Base-by-base conservation (phyloP, 2,329 filamentous ascomycete genomes). In the Xylaria sp. region DNA sequence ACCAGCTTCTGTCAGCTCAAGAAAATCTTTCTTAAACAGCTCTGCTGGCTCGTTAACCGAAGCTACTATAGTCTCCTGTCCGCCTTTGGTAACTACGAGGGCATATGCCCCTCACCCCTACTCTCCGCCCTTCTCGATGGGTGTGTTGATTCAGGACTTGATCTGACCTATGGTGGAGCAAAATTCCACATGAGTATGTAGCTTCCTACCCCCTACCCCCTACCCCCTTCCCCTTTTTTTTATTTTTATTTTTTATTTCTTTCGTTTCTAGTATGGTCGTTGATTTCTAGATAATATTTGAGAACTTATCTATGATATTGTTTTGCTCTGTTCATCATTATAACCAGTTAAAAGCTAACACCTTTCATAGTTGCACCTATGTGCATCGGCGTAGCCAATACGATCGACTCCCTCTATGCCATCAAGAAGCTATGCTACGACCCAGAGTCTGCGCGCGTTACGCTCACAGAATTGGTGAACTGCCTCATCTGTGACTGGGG, bases 401-500 rank as follows among this genome's bases (percentile, higher is more conserved):
- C 63, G 2, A 64, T 69, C 27, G 64, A 69, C 56, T 69, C 67
- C 1, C 64, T 69, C n/a, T 69, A 67, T 36, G 60, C 64, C 6
- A 67, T 69, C 45, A 69, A 67, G 39, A 69, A 69, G 47, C 57
- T 69, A 15, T 58, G 60, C 45, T 69, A 58, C 25, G 67, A 69
- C 60, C 13, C 45, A 0, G 22, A 38, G 29, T 44, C 56, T 0
- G 64, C 66, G n/a, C 66, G 66, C 51, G 59, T 60, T 3, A 69
- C 67, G 1, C 64, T 69, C 2, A 45, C 55, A 2, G 63, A 64
- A 33, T 25, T 67, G 17, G 38, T 63, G 17, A 50, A 49, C 27
- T 67, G 63, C n/a, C 60, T 67, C 3, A 64, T 69, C 56, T 69
- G 67, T 39, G 63, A 69, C 60, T 64, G 64, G 67, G 67, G 67